Conservation (phyloP, 2,329 filamentous ascomycete genomes). For the Endocalyx cinctus region DNA sequence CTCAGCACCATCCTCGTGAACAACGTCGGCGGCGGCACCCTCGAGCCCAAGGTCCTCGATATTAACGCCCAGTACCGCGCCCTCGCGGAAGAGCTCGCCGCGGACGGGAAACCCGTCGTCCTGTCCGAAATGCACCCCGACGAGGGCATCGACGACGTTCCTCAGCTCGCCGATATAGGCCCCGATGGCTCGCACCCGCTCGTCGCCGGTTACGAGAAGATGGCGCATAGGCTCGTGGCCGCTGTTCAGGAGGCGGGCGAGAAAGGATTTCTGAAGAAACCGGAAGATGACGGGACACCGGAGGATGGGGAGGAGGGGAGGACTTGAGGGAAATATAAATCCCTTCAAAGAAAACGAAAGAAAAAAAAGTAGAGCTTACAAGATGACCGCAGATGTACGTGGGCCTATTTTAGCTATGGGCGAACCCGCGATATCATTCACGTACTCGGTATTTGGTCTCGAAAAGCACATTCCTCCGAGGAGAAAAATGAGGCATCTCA, state of each 20-base stretch:
- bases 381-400: too few relatives aligned
- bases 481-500: too few relatives aligned
- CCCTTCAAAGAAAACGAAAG: too few relatives aligned
- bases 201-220: constrained; percentile 15
- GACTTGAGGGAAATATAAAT: too few relatives aligned
- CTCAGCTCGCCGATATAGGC: constrained; percentile 15
- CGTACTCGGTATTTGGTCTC: too few relatives aligned
- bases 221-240: constrained; percentile 13
- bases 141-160: constrained; percentile 11
- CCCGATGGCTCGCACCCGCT: constrained; percentile 20
- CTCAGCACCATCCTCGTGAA: constrained; percentile 20
- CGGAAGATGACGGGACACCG: constrained; percentile 14
- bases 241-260: constrained; percentile 13
- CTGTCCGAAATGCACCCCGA: constrained; percentile 21
- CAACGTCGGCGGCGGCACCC: constrained; percentile 9
- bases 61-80: constrained; percentile 18
- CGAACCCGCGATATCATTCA: too few relatives aligned
- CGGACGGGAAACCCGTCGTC: constrained; percentile 16
- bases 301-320: constrained; percentile 14
- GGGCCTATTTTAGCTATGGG: too few relatives aligned
- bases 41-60: constrained; percentile 11
- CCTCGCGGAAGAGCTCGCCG: constrained; percentile 13
- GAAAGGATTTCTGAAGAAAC: constrained; percentile 12
- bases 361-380: too few relatives aligned
- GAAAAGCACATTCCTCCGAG: too few relatives aligned